Evolutionary conservation across 1,284 basidiomycete species (phyloP), one percentile per base, ranked within the genome.

Genomic region (Sphaerobolus stellatus): DNA sequence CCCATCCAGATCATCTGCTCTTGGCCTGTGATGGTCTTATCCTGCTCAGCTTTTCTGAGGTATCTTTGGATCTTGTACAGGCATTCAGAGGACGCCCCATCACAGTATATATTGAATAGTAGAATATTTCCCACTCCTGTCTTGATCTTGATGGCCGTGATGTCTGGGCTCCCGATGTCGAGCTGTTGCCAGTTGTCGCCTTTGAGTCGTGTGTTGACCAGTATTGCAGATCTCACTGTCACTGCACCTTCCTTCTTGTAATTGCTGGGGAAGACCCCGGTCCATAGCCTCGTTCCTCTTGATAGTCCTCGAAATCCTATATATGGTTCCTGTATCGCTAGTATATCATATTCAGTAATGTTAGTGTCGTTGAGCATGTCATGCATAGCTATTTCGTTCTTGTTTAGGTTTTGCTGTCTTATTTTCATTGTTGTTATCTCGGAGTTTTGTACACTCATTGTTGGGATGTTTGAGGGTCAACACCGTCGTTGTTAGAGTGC

Each of bases 261-360:
- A 1, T 9, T 25, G 2, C 60, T 52, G 0, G 70, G 71, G 53
- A 71, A 72, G 2, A 70, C 45, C 0, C 58, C 52, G 1, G 20
- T n/a, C 71, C 70, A 74, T 11, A 58, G 28, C 1, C 29, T 16
- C n/a, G 48, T 62, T 0, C 59, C 61, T 1, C 56, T 43, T 1
- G 66, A 61, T 28, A 58, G 58, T 1, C 51, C 40, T 0, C 61
- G 33, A 6, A 22, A 48, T 41, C 66, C 61, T 2, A 70, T 60
- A 27, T 66, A 67, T 0, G 72, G 73, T 62, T 75, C 74, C 52
- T 74, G 71, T 0, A 75, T 38, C 0, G 66, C 54, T 0, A 69
- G 28, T 1, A 74, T 59, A 48, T 74, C 65, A 46, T 56, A 65
- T 59, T 65, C 48, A 51, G 48, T 20, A 41, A 59, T 56, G 14